Conservation (phyloP, 2,329 filamentous ascomycete species). For the Colletotrichum tropicicola region DNA sequence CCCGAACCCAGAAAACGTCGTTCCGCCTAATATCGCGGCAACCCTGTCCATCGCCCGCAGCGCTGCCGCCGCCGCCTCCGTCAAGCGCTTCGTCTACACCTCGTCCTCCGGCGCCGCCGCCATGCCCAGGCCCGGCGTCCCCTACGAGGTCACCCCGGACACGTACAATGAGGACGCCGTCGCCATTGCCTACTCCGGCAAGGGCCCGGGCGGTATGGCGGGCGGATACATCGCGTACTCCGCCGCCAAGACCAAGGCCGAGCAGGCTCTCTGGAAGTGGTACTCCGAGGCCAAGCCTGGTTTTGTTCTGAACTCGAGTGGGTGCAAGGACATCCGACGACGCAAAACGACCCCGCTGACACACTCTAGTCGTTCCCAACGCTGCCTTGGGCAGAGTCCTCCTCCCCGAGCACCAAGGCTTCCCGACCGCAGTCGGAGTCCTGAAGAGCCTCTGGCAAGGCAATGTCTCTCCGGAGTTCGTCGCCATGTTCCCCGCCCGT, state of each 20-base stretch:
- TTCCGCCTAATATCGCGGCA: conserved; percentile 42
- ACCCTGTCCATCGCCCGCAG: conserved; percentile 41
- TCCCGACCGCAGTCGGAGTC: conserved; percentile 34
- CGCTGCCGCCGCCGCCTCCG: conserved; percentile 40
- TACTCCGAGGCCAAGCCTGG: conserved; percentile 40
- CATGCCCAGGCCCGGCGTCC: conserved; percentile 32
- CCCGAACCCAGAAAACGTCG: conserved; percentile 46
- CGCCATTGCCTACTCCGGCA: conserved; percentile 38
- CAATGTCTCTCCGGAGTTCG: not conserved
- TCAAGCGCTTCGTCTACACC: conserved; percentile 51
- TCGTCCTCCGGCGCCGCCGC: conserved; percentile 41
- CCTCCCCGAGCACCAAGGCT: conserved; percentile 31
- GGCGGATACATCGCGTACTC: conserved; percentile 40
- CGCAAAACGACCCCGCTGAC: not conserved
- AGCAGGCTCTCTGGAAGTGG: conserved; percentile 49
- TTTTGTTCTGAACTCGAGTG: conserved; percentile 38
- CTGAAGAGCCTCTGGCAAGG: conserved; percentile 34
- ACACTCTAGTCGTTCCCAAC: conserved; percentile 36
- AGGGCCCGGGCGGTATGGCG: conserved; percentile 39
- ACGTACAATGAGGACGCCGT: conserved; percentile 46
- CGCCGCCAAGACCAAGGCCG: conserved; percentile 47
- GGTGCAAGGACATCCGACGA: not conserved
- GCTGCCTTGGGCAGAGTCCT: conserved; percentile 36
- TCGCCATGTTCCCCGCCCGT: conserved; percentile 14
- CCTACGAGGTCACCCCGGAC: conserved; percentile 32